These are phyloP conservation scores for Colletotrichum tropicicola DNA, from an alignment of 2,329 filamentous ascomycete species.

Conservation along the genomic window DNA sequence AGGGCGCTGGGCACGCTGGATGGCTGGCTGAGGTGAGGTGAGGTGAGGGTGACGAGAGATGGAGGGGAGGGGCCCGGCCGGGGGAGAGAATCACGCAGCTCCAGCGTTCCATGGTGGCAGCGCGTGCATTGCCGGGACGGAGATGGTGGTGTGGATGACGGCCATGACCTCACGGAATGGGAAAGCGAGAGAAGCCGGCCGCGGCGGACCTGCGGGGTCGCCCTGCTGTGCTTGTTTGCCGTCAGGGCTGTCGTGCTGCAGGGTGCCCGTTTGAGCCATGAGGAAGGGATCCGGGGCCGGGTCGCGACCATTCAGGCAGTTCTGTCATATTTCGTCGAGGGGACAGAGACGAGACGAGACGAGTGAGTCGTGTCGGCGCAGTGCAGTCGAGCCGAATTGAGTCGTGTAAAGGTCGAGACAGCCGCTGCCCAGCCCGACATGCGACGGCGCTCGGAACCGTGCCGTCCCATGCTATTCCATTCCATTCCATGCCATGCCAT, in stretches of 20 bases:
- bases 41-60: not conserved
- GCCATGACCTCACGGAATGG: constrained; percentile 11
- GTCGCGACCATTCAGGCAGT: constrained; percentile 19
- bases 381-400: too few species aligned
- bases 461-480: not conserved
- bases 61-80: too few species aligned
- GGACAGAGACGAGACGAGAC: not conserved
- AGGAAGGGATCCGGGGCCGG: constrained; percentile 15
- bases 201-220: too few species aligned
- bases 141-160: constrained; percentile 17
- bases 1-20: too few species aligned
- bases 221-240: too few species aligned
- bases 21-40: constrained; percentile 24
- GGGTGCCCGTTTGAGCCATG: constrained; percentile 22
- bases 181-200: not conserved
- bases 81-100: constrained; percentile 23
- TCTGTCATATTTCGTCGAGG: constrained; percentile 24
- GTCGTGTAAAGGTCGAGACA: too few species aligned
- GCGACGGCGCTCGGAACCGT: too few species aligned
- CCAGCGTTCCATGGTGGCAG: constrained; percentile 27
- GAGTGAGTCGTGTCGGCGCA: constrained; percentile 6
- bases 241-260: constrained; percentile 19
- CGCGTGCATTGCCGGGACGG: constrained; percentile 25
- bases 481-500: not conserved
- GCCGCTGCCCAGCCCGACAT: too few species aligned